Base-by-base conservation (phyloP, 306 rosid species). In the Vigna mungo region DNA sequence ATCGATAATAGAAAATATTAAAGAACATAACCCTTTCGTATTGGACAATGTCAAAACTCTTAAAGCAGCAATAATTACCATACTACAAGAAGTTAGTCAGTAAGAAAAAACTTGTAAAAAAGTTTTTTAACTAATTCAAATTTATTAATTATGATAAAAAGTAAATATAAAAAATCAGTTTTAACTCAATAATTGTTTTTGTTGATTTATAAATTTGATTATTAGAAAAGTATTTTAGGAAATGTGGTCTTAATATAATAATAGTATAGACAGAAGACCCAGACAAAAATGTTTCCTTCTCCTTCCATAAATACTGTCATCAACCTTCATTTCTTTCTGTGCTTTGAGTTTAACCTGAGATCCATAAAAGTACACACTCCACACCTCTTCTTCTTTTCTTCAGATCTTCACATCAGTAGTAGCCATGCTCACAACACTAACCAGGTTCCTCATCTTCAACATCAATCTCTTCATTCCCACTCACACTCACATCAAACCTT, bases 341-440 rank as follows among this genome's bases (percentile, higher is more conserved):
- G 36, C 69, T 66, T 48, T 52, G 71, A 53, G n/a, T 6, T 27
- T 32, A 34, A 43, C 37, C 70, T 64, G 71, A 81, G 81, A 83
- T 81, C 80, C 74, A 25, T 72, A 14, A 27, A 72, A 64, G 78
- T 61, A 43, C 68, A 62, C 64, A 54, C 75, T 62, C 23, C 46
- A 61, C 68, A 61, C 23, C 67, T 41, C 47, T 54, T 41, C 7
- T 74, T 56, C 27, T 30, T 64, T 48, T 63, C 12, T 27, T 76
- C 78, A 17, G 72, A 78, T 82, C 87, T 74, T 74, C 69, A 62
- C 32, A 56, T 43, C 77, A 75, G 11, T 12, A 88, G 79, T 30
- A 34, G 37, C 9, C 9, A 88, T 88, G 96, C 78, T 90, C 75
- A 76, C 85, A 88, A 80, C 88, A 77, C 21, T 88, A 74, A 86